phyloP scores from a whole-genome alignment of 305 asterid species.

The Striga hermonthica region DNA sequence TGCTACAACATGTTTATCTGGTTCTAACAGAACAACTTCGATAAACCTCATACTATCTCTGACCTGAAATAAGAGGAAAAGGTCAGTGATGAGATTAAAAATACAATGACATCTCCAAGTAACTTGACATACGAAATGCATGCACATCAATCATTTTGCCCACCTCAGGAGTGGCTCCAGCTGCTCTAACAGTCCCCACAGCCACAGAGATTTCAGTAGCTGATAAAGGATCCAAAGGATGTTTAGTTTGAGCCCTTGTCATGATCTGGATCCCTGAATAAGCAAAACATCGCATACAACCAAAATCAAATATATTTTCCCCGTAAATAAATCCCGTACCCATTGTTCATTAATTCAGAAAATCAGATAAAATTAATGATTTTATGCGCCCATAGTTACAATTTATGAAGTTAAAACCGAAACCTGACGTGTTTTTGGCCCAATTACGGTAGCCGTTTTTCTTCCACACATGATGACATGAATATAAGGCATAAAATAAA shows the following conservation, averaged over 20 bases:
- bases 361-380: no score
- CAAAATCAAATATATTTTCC: not conserved
- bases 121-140: conserved; percentile 22
- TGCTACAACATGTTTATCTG: conserved; percentile 78
- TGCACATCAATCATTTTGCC: conserved; percentile 19
- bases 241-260: conserved; percentile 70
- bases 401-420: no score
- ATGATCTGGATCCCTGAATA: conserved; percentile 49
- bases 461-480: not conserved
- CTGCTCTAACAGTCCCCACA: conserved; percentile 78
- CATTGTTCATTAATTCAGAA: no score
- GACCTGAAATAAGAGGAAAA: conserved; percentile 45
- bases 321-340: no score
- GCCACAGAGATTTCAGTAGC: conserved; percentile 76
- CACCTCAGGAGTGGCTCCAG: conserved; percentile 92
- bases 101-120: not conserved
- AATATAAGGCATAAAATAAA: not conserved
- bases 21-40: conserved; percentile 89
- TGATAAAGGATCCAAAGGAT: conserved; percentile 82
- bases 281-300: conserved; percentile 26
- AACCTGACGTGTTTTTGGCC: no score
- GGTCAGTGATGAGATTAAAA: not conserved
- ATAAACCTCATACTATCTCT: conserved; percentile 93
- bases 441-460: not conserved
- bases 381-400: no score